Base-by-base conservation (phyloP, 768 basidiomycete species). In the Tubosaeta brunneosetosa region DNA sequence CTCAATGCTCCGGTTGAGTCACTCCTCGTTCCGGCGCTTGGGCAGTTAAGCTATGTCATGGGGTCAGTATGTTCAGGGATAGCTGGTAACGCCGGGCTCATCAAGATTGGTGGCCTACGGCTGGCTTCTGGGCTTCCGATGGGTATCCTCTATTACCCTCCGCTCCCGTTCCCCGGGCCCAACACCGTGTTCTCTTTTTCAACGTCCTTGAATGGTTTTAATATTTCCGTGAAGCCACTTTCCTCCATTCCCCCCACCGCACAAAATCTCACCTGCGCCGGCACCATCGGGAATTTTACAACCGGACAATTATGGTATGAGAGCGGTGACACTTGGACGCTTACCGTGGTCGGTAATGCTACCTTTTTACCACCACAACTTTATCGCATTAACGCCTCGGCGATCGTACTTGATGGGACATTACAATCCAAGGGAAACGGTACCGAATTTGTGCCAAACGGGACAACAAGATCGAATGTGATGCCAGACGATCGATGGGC, bases 401-500 rank as follows among this genome's bases (percentile, higher is more conserved):
- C 47, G 1, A 50, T 57, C 17, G 36, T 58, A 9, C 32, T 53
- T 31, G 47, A 48, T 7, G 56, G 55, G 7, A 54, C 26, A 6
- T 32, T 64, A 8, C 49, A 32, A 0, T 52, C 62, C 33, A 45
- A 36, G 16, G 47, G 37, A 19, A 52, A 36, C 19, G 38, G 46
- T 27, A 61, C 49, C 3, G 46, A 56, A 32, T 61, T 64, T 22
- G 31, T 50, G 16, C 47, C 25, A 17, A 51, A 64, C 19, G 56
- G 59, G 22, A 58, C 55, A n/a, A 52, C 54, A 3, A 49, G 52
- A 46, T 44, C 49, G n/a, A 57, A 56, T 22, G 44, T 53, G 27
- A 58, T 56, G 55, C 16, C 46, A 8, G 47, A 37, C 41, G 45
- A 26, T 9, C 56, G 41, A 10, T 64, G 63, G 60, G 60, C 51